Conservation (phyloP, 2,329 filamentous ascomycete genomes). For the Chaetomiaceae sp. region DNA sequence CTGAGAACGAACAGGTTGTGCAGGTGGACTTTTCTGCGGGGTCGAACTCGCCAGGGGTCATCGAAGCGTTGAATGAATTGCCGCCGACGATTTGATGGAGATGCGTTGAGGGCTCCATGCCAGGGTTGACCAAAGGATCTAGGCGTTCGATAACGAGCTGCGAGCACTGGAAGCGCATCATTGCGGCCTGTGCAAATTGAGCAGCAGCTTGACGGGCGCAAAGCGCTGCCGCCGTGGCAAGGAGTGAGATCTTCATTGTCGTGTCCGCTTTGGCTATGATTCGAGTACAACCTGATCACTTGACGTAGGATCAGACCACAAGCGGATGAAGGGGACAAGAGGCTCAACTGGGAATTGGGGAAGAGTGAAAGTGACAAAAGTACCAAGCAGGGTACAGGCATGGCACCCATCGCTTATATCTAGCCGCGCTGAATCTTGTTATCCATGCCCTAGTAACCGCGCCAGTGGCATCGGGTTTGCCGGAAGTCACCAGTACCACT, state of each 20-base stretch:
- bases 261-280: not conserved
- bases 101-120: constrained; percentile 32
- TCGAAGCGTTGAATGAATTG: constrained; percentile 27
- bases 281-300: not conserved
- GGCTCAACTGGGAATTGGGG: not conserved
- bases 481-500: too few species aligned
- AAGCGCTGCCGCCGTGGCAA: constrained; percentile 6
- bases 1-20: constrained; percentile 26
- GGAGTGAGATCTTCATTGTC: not conserved
- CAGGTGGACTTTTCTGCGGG: constrained; percentile 10
- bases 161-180: constrained; percentile 11
- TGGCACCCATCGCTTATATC: too few species aligned
- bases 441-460: too few species aligned
- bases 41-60: constrained; percentile 25
- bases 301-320: not conserved
- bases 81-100: constrained; percentile 54
- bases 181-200: constrained; percentile 11
- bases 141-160: constrained; percentile 10
- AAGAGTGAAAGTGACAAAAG: not conserved
- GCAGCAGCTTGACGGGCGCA: constrained; percentile 10
- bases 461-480: too few species aligned
- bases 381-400: not conserved
- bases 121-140: constrained; percentile 4
- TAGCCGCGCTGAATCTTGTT: too few species aligned
- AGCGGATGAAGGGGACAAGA: not conserved